Percentiles rank a stretch among this genome's conserved stretches.
Evolutionary conservation across 352 stramenopile genomes (phyloP).

Genomic region (Phytophthora aleatoria): DNA sequence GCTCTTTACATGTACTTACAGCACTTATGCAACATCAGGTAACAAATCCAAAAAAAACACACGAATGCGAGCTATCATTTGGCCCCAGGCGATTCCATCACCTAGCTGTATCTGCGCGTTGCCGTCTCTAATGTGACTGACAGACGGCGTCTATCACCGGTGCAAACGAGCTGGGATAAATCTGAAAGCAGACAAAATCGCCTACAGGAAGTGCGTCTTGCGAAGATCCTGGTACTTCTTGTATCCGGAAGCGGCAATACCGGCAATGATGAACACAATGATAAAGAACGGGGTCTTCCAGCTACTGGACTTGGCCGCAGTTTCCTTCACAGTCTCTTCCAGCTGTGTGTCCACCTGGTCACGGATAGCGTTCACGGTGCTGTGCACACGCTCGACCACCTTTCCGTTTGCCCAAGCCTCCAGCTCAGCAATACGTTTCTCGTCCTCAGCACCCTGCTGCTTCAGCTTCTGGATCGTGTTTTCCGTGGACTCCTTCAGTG

Average conservation of each 20-base stretch:
- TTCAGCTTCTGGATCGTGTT: constrained; percentile 85
- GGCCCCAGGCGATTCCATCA: constrained; percentile 22
- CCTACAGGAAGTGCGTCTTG: constrained; percentile 88
- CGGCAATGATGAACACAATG: constrained; percentile 70
- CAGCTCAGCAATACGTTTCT: constrained; percentile 71
- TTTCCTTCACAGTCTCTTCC: constrained; percentile 72
- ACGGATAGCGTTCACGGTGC: constrained; percentile 62
- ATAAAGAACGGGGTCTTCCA: constrained; percentile 88
- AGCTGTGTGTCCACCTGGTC: constrained; percentile 75
- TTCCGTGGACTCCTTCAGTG: constrained; percentile 81
- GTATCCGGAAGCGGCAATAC: constrained; percentile 63
- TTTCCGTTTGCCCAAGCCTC: constrained; percentile 71
- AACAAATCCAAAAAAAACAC: constrained; percentile 11
- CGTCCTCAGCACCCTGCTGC: constrained; percentile 69
- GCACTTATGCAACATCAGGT: too few species aligned
- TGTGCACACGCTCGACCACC: constrained; percentile 58
- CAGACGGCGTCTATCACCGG: constrained; percentile 26
- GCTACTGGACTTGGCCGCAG: constrained; percentile 67
- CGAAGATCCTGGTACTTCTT: constrained; percentile 90
- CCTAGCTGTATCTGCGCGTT: constrained; percentile 26
- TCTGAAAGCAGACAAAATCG: constrained; percentile 4
- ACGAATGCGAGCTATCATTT: constrained; percentile 37
- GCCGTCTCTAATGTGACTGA: constrained; percentile 31
- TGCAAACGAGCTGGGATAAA: constrained; percentile 19
- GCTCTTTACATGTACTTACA: neutral